Base-by-base conservation (phyloP, 116 monocot species). In the Zostera marina region DNA sequence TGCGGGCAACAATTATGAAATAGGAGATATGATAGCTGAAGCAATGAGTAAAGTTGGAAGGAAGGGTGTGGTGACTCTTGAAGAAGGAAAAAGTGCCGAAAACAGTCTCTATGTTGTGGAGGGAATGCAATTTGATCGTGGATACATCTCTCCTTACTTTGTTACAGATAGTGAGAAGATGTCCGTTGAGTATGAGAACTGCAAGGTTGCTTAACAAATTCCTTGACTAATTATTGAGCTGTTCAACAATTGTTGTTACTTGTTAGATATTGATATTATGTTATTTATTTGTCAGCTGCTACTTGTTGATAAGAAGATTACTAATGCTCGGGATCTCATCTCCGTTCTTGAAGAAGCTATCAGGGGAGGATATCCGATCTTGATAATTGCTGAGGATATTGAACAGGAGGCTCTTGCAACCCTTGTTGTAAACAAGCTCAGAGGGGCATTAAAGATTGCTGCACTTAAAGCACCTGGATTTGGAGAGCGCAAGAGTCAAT, bases 391-490 rank as follows among this genome's bases (percentile, higher is more conserved):
- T 21, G 87, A 92, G 66, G 92, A 92, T 44, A 92, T 92, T 60
- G 92, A 92, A 53, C 87, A 87, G 44, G 92, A 92, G 68, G 83
- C 92, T 14, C 74, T 87, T 44, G 87, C 92, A 38, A 87, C 87
- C 41, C 80, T 92, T 44, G 87, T 92, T 48, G 83, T 87, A 13
- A 92, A 92, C 52, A 87, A 87, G 64, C 76, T 92, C 42, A 80
- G 83, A 74, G 92, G 92, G 3, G 65, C 93, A 40, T 60, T 88
- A 55, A 88, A 88, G 64, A 81, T 94, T 63, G 88, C 88, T 54
- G 87, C 87, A 19, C 74, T 93, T 12, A 93, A 93, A 68, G 92
- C 92, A 17, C 92, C 92, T 70, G 87, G 81, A 39, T 93, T 93
- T 66, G 92, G 92, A 51, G 87, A 93, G 64, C 70, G 92, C 40